Conservation (phyloP, 257 asterid species). For the Cinchona pubescens region DNA sequence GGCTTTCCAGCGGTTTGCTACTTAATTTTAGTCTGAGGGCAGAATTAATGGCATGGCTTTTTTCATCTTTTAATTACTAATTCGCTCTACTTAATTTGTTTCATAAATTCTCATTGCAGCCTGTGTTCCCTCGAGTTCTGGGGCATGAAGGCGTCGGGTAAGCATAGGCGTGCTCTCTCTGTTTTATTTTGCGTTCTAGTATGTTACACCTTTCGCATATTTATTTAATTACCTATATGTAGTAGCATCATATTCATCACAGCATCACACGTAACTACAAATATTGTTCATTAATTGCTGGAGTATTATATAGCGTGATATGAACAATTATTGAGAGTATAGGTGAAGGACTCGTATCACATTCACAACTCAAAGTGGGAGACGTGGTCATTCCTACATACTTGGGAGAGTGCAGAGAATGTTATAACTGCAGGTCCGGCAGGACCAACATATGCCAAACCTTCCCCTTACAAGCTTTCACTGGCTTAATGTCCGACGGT, state of each 20-base stretch:
- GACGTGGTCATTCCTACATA: conserved; percentile 61
- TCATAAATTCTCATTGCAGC: conserved; percentile 31
- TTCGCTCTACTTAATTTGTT: not conserved
- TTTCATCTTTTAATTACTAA: not conserved
- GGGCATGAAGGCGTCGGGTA: conserved; percentile 96
- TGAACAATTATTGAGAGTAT: too few relatives aligned
- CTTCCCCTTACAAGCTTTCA: conserved; percentile 37
- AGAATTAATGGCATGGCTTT: too few relatives aligned
- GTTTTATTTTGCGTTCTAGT: not conserved
- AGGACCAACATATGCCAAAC: conserved; percentile 37
- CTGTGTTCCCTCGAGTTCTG: conserved; percentile 63
- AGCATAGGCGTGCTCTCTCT: not conserved
- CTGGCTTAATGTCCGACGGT: conserved; percentile 57
- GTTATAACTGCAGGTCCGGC: conserved; percentile 52
- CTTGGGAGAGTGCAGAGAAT: conserved; percentile 62
- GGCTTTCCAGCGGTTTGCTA: conserved; percentile 47
- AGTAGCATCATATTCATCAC: too few relatives aligned
- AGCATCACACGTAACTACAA: too few relatives aligned
- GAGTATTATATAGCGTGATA: conserved; percentile 30
- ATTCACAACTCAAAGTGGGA: conserved; percentile 42
- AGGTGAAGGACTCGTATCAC: conserved; percentile 50
- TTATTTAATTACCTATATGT: too few relatives aligned
- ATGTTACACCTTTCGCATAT: too few relatives aligned
- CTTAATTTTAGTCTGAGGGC: not conserved
- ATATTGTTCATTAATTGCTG: too few relatives aligned